Base-by-base conservation (phyloP, 176 grass and related monocot genomes). In the Paspalum notatum region DNA sequence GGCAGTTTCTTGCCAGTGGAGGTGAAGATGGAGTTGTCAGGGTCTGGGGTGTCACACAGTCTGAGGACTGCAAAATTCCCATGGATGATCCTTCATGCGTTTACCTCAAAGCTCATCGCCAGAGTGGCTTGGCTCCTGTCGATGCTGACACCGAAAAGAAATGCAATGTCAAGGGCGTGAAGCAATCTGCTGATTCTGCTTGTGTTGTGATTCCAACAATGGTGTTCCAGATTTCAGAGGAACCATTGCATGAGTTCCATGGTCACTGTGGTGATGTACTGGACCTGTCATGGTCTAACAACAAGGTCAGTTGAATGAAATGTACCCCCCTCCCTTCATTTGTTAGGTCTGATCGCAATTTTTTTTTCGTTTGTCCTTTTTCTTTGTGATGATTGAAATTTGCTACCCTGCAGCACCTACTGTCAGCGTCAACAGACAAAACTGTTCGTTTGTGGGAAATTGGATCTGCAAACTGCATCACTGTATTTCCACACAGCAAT, bases 401-500 rank as follows among this genome's bases (percentile, higher is more conserved):
- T 72, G 24, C 66, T 72, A 67, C 49, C 58, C 80, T 87, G 62
- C 87, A 99, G 97, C 61, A 77, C 81, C 73, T 99, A 58, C 74
- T 99, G 76, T 93, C 97, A 24, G 88, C 90, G 42, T 96, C 93
- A 37, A 86, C 84, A 22, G 97, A 99, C 59, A 96, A 90, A 71
- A 96, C 97, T 53, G 97, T 99, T 74, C 89, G 93, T 26, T 66
- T 99, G 63, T 99, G 97, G 97, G 77, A 84, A 91, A 81, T 99
- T 76, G 93, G 87, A 80, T 91, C 68, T n/a, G 49, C 77, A 59
- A 76, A 64, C 32, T 93, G 97, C 68, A 45, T 93, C 12, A 65
- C 59, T 77, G 89, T 93, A 88, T 99, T 96, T 64, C 72, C 53
- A 12, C 97, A 99, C 74, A 88, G 75, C 71, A 93, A 99, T 44